These are phyloP conservation scores for Smittium culicis DNA, from an alignment of 371 early-diverging fungal species.

Conservation along the genomic window DNA sequence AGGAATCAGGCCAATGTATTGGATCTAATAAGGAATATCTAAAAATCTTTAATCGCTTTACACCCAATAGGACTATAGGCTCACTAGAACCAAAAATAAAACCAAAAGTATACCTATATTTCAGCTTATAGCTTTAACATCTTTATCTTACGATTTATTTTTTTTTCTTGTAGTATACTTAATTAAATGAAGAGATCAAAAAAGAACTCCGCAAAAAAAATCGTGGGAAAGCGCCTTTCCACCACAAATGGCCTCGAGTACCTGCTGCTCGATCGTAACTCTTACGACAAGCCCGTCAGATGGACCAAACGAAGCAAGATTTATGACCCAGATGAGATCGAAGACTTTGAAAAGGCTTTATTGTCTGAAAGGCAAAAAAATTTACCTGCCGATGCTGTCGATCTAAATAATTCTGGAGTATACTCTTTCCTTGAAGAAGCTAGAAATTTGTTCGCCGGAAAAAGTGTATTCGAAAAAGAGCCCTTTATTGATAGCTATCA, in stretches of 20 bases:
- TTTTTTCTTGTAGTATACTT: too few relatives aligned
- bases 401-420: neutral
- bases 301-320: neutral
- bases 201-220: neutral
- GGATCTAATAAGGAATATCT: too few relatives aligned
- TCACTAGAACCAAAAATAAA: too few relatives aligned
- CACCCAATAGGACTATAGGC: too few relatives aligned
- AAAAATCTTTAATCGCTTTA: too few relatives aligned
- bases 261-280: neutral
- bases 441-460: neutral
- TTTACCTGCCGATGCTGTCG: neutral
- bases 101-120: too few relatives aligned
- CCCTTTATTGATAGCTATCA: neutral
- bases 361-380: constrained; percentile 2
- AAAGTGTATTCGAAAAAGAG: neutral
- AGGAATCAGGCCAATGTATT: too few relatives aligned
- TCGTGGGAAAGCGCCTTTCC: neutral
- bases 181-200: neutral
- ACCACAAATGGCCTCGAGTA: neutral
- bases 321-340: neutral
- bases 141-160: too few relatives aligned
- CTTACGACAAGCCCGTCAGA: neutral
- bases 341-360: constrained; percentile 6
- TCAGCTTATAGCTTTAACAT: too few relatives aligned
- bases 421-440: neutral